phyloP scores from a whole-genome alignment of 805 yeast genomes.

The Kazachstania kunashirensis region DNA sequence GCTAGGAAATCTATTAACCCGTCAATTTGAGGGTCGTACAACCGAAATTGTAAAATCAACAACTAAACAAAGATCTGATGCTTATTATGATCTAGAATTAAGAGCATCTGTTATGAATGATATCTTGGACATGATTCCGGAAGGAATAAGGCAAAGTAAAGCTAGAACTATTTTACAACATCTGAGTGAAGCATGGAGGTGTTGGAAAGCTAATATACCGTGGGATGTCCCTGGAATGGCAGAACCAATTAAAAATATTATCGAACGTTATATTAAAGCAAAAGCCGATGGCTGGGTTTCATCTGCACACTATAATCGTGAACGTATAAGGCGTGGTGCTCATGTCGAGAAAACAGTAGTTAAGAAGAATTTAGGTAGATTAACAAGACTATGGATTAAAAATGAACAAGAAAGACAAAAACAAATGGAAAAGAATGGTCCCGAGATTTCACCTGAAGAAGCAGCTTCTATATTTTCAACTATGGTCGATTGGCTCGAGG shows the following conservation, averaged over 20 bases:
- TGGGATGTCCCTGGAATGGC: constrained; percentile 98
- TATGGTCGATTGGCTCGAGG: constrained; percentile 86
- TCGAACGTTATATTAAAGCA: constrained; percentile 82
- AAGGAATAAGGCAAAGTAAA: constrained; percentile 78
- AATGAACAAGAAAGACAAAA: constrained; percentile 85
- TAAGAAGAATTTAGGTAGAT: constrained; percentile 82
- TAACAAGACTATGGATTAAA: constrained; percentile 87
- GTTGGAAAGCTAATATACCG: constrained; percentile 98
- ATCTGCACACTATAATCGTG: constrained; percentile 87
- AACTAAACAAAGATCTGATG: constrained; percentile 91
- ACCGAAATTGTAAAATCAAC: constrained; percentile 89
- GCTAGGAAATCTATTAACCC: constrained; percentile 81
- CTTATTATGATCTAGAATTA: constrained; percentile 86
- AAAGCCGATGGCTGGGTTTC: constrained; percentile 96
- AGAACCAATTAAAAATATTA: constrained; percentile 74
- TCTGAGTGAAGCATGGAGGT: constrained; percentile 96
- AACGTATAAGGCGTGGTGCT: constrained; percentile 78
- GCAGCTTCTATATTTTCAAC: constrained; percentile 81
- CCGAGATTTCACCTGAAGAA: constrained; percentile 74
- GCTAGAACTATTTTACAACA: constrained; percentile 86
- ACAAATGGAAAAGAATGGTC: constrained; percentile 73
- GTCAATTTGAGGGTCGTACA: constrained; percentile 94
- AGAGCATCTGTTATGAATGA: constrained; percentile 94
- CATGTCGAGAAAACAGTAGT: constrained; percentile 92
- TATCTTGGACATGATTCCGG: constrained; percentile 94